Base-by-base conservation (phyloP, 345 rosid genomes). In the Nasturtium officinale region DNA sequence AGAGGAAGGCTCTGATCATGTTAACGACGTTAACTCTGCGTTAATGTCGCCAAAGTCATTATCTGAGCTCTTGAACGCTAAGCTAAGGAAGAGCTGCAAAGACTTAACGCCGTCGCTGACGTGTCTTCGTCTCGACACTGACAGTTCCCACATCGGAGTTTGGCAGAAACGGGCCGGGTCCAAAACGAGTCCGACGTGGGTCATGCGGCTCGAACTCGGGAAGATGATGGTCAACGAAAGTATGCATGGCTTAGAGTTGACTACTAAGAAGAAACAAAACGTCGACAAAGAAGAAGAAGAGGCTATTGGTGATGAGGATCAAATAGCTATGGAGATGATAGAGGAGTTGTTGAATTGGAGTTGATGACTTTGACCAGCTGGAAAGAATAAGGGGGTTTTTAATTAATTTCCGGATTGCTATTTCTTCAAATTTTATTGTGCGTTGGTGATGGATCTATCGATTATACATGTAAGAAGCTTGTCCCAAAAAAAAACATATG, bases 141-240 rank as follows among this genome's bases (percentile, higher is more conserved):
- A 87, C n/a, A 87, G 82, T 66, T 82, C 87, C 11, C 90, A 85
- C 51, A 84, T 89, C 8, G 96, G 91, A 1, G 89, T 89, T 6
- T 89, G 96, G 96, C 91, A 87, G 46, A 87, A 89, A 62, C 71
- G 88, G 17, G 89, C 90, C 5, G 96, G 96, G 15, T 65, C 85
- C 1, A 73, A 80, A 29, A 74, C 90, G 1, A 76, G 71, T 57
- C 85, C 96, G 2, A 81, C 60, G 17, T 89, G 96, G 96, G 90
- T 89, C 37, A 85, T 83, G 90, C 81, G 79, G 30, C 84, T 89
- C 3, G 89, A 87, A 85, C 85, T 89, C 0, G 91, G 87, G 15
- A 80, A 73, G 1, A 47, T 25, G 17, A n/a, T n/a, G n/a, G 76
- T 65, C 18, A 75, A 52, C 30, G 52, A 67, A 56, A 62, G 12